Evolutionary conservation across 371 early-diverging fungal species (phyloP).

Genomic region (Quaeritorhiza haematococci): DNA sequence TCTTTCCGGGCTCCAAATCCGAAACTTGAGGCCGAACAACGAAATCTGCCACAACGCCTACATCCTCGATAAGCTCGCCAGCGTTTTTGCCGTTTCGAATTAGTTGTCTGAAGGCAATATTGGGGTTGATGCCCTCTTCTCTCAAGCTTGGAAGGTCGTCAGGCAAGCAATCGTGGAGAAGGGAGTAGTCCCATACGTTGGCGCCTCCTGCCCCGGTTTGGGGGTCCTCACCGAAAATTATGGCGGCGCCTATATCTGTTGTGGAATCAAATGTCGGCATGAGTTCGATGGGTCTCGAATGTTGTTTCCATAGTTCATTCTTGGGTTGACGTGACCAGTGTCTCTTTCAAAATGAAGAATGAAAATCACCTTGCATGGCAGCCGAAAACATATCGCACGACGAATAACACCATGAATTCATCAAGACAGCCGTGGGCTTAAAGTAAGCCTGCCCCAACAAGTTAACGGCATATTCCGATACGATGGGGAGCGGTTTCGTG

Average conservation of each 20-base stretch:
- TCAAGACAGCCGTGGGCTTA: conserved; percentile 23
- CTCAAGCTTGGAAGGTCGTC: too few relatives aligned
- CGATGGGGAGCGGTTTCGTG: too few relatives aligned
- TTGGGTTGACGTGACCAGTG: too few relatives aligned
- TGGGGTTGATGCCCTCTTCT: too few relatives aligned
- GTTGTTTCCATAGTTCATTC: too few relatives aligned
- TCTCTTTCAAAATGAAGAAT: too few relatives aligned
- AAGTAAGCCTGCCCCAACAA: conserved; percentile 15
- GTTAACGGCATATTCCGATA: conserved; percentile 6
- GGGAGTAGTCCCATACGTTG: conserved; percentile 11
- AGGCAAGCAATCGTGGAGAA: too few relatives aligned
- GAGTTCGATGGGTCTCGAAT: too few relatives aligned
- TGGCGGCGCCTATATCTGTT: conserved; percentile 13
- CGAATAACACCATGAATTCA: conserved; percentile 21
- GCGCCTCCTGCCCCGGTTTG: conserved; percentile 29
- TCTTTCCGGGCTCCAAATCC: too few relatives aligned
- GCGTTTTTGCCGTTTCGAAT: conserved; percentile 2
- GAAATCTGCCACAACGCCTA: conserved; percentile 6
- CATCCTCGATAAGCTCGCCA: conserved; percentile 8
- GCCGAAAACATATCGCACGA: conserved; percentile 24
- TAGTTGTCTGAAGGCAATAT: conserved; percentile 1
- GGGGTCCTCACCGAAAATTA: conserved; percentile 27
- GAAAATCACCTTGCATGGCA: conserved; percentile 14
- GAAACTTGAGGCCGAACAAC: too few relatives aligned
- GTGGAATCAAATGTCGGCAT: too few relatives aligned